phyloP scores from a whole-genome alignment of 176 grass and related monocot species.

The sorghum (Sorghum bicolor) region Sorghum_bicolor_NCBIv3 NC_012871.2:20238501-20239000 shows the following conservation, averaged over 20 bases:
- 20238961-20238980: not conserved
- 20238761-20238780: conserved; percentile 61
- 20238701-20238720: conserved; percentile 49
- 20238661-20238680: conserved; percentile 33
- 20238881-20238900: not conserved
- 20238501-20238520: conserved; percentile 27
- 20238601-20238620: not conserved
- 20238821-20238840: conserved; percentile 51
- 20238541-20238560: conserved; percentile 31
- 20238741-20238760: conserved; percentile 52
- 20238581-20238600: conserved; percentile 31
- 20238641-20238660: conserved; percentile 49
- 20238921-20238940: conserved; percentile 24
- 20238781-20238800: conserved; percentile 34
- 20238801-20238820: conserved; percentile 30
- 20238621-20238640: conserved; percentile 60
- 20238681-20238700: conserved; percentile 31
- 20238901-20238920: not conserved
- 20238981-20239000: conserved; percentile 47
- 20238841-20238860: conserved; percentile 20
- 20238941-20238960: not conserved
- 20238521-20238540: conserved; percentile 2
- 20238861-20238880: conserved; percentile 26
- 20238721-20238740: conserved; percentile 36
- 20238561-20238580: not conserved